Evolutionary conservation across 2,329 filamentous ascomycete genomes (phyloP).

Genomic region (Ilyonectria robusta): DNA sequence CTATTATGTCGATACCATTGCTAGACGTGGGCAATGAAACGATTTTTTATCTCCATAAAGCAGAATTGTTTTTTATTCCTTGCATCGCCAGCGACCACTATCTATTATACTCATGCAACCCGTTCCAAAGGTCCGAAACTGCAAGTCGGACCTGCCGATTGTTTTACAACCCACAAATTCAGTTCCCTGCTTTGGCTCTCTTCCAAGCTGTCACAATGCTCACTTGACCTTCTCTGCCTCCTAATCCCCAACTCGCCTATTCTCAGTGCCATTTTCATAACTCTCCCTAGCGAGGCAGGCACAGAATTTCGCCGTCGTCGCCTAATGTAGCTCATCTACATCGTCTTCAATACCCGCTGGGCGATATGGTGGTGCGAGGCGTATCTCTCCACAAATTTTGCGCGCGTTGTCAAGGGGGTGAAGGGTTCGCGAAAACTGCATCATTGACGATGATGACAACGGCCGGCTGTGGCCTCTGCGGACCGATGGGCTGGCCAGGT

Average conservation of each 20-base stretch:
- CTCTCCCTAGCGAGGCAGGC: neutral
- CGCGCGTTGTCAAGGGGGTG: slow-evolving; percentile 35
- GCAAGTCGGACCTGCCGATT: neutral
- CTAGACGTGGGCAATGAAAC: slow-evolving; percentile 34
- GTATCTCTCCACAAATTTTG: slow-evolving; percentile 43
- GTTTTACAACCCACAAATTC: neutral
- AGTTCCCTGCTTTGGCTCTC: neutral
- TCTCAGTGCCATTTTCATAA: no score
- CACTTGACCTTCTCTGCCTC: neutral
- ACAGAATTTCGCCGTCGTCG: neutral
- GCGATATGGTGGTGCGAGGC: slow-evolving; percentile 45
- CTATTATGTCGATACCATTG: slow-evolving; percentile 41
- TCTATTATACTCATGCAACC: slow-evolving; percentile 35
- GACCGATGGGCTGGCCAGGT: slow-evolving; percentile 21
- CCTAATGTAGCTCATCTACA: slow-evolving; percentile 54
- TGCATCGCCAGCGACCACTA: slow-evolving; percentile 30
- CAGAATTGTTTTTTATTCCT: slow-evolving; percentile 16
- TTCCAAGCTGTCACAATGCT: neutral
- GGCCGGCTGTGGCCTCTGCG: slow-evolving; percentile 28
- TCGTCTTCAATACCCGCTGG: slow-evolving; percentile 47
- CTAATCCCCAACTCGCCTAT: no score
- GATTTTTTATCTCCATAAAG: slow-evolving; percentile 28
- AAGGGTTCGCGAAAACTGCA: slow-evolving; percentile 12
- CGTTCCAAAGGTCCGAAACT: neutral
- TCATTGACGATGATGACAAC: slow-evolving; percentile 35